Base-by-base conservation (phyloP, 1,284 basidiomycete species). In the Ganoderma meredithae region DNA sequence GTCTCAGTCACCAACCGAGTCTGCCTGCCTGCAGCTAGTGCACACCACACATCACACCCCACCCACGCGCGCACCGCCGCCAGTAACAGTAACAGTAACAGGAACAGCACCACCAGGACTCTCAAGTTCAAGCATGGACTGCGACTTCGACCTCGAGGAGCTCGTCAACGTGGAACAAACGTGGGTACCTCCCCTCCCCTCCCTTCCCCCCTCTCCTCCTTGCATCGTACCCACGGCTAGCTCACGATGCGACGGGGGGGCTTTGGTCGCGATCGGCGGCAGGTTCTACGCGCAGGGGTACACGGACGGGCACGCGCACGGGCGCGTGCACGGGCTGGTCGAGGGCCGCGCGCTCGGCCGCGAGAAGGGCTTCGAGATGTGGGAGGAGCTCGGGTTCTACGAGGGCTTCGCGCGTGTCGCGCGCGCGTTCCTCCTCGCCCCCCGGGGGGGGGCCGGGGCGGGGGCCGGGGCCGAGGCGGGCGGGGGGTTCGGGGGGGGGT, bases 331-430 rank as follows among this genome's bases (percentile, higher is more conserved):
- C 75, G 97, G 97, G 0, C 82, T 93, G 25, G 96, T 96, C 70
- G 96, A 99, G 79, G 97, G 97, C 4, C 86, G 96, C n/a, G 91
- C 92, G 3, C 84, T 98, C 4, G 97, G 97, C 0, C 87, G 90
- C 69, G 92, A 95, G 76, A 97, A 98, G 77, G 95, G 95, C 0
- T 98, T 92, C 79, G 95, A 97, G 81, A 89, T 98, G 78, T 98
- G 97, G 96, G 96, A 98, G 79, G 97, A 99, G 79, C 86, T 99
- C 7, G 96, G 94, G 1, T 98, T 92, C 77, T 97, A 97, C 77
- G 88, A 95, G 75, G 97, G 96, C 2, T 92, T 93, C 76, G 94
- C 95, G 3, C 72, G 76, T 98, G 94, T 93, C 78, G 83, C 64
- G 81, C 83, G 0, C 77, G 90, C 64, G 83, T 81, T 53, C 64